Evolutionary conservation across 1,284 basidiomycete genomes (phyloP).

Genomic region (Boletus sp.): DNA sequence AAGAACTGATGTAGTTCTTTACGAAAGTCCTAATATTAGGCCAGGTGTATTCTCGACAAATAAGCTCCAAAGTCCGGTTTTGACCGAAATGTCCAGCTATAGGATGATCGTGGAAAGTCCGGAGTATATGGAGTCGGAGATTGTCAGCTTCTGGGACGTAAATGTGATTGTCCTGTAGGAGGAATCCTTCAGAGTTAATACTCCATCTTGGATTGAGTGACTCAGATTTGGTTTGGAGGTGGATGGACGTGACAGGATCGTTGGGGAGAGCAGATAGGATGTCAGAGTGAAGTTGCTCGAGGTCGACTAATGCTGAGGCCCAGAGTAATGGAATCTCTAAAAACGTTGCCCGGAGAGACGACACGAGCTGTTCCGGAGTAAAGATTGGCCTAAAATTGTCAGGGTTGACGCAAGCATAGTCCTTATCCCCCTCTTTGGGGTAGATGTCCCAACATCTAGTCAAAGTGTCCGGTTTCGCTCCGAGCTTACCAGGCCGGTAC

Average conservation of each 20-base stretch:
- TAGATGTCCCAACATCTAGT: too few relatives aligned
- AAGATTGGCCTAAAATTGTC: too few relatives aligned
- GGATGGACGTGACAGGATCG: neutral
- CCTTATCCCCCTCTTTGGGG: too few relatives aligned
- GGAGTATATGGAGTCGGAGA: neutral
- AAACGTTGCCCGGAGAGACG: neutral
- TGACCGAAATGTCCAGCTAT: neutral
- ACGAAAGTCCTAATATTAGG: neutral
- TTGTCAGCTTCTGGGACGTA: neutral
- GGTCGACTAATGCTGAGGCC: neutral
- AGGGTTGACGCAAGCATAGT: too few relatives aligned
- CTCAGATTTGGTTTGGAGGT: constrained; percentile 26
- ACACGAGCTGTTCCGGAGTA: neutral
- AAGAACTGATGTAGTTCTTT: neutral
- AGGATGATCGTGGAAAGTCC: neutral
- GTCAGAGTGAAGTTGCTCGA: neutral
- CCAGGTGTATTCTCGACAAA: neutral
- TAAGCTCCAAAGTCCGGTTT: neutral
- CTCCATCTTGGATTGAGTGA: neutral
- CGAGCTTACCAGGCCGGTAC: neutral
- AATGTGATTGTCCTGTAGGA: neutral
- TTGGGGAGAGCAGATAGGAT: constrained; percentile 5
- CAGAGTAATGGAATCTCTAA: neutral
- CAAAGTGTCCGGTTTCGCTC: neutral
- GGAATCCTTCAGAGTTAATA: neutral